Evolutionary conservation across 1,284 basidiomycete species (phyloP).

Genomic region (Cryptococcus amylolentus): DNA sequence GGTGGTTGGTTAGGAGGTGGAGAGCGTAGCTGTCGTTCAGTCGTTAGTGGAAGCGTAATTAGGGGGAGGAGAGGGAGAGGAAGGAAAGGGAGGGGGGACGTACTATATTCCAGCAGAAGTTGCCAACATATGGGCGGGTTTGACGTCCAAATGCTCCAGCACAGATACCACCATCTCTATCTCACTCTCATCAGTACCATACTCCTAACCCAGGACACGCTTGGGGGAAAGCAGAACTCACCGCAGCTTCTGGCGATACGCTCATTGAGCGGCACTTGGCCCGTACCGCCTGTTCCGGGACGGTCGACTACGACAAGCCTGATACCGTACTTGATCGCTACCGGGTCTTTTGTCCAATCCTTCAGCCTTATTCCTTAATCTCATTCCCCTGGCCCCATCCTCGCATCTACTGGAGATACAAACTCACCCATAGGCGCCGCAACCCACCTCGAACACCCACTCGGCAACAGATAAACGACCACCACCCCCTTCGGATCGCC

Average conservation of each 20-base stretch:
- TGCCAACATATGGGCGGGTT: slow-evolving; percentile 35
- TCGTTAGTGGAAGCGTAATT: too few species aligned
- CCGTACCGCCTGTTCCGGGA: slow-evolving; percentile 41
- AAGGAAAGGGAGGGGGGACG: slow-evolving; percentile 2
- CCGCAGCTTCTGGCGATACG: slow-evolving; percentile 36
- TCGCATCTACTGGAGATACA: background rate
- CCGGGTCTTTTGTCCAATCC: slow-evolving; percentile 28
- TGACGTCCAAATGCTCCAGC: slow-evolving; percentile 37
- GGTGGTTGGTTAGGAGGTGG: slow-evolving; percentile 33
- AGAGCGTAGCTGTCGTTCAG: slow-evolving; percentile 33
- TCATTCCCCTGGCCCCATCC: background rate
- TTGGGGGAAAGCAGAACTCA: slow-evolving; percentile 10
- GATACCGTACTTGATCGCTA: slow-evolving; percentile 33
- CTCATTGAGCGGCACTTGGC: slow-evolving; percentile 30
- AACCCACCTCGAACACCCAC: slow-evolving; percentile 45
- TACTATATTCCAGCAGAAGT: slow-evolving; percentile 45
- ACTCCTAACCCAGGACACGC: background rate
- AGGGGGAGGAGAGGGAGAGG: background rate
- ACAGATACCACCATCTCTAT: slow-evolving; percentile 42
- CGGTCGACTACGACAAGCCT: slow-evolving; percentile 43
- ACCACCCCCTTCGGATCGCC: slow-evolving; percentile 41
- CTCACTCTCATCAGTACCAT: background rate
- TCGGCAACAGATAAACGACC: slow-evolving; percentile 38
- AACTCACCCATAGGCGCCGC: slow-evolving; percentile 40
- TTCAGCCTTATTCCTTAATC: background rate